Base-by-base conservation (phyloP, 305 asterid species). In the Fraxinus nigra region DNA sequence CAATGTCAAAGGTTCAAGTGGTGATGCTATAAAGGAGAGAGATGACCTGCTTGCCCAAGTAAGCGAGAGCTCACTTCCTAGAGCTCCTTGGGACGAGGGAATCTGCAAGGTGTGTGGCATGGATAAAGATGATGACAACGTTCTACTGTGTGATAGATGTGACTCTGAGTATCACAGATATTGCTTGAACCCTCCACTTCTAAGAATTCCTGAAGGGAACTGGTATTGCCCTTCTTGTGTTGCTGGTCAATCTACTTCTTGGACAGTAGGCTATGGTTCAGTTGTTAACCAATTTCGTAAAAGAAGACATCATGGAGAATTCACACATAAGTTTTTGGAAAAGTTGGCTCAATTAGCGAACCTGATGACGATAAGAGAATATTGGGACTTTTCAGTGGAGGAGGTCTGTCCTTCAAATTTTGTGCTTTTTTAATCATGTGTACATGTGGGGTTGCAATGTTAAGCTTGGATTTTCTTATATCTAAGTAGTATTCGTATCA, bases 41-140 rank as follows among this genome's bases (percentile, higher is more conserved):
- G 93, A 94, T 40, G 95, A 87, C 30, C 82, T 91, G 59, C 88
- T 93, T 77, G 89, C 90, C n/a, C 82, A 72, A 18, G 89, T 86
- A 74, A 87, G 88, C 37, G 94, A 90, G 81, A 89, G 89, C 84
- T 80, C 89, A 35, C 91, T 96, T 83, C 99, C 99, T 40, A 90
- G 89, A 89, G 98, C 98, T 81, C 98, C 99, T 81, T 97, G 99
- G 99, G 99, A 97, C 40, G 98, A 93, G 72, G 97, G 98, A 20
- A 82, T 96, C 75, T 96, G 99, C 84, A 94, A 94, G 89, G 98
- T 92, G 51, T 96, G 99, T 80, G 97, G 98, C 80, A 91, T 91
- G 93, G 99, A 96, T 88, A 94, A 89, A 87, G 97, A 96, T 84
- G 98, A 96, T 77, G 95, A 91, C 79, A 96, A 91, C 84, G 97